phyloP scores from a whole-genome alignment of 2,329 filamentous ascomycete genomes.

The Monosporascus sp. region DNA sequence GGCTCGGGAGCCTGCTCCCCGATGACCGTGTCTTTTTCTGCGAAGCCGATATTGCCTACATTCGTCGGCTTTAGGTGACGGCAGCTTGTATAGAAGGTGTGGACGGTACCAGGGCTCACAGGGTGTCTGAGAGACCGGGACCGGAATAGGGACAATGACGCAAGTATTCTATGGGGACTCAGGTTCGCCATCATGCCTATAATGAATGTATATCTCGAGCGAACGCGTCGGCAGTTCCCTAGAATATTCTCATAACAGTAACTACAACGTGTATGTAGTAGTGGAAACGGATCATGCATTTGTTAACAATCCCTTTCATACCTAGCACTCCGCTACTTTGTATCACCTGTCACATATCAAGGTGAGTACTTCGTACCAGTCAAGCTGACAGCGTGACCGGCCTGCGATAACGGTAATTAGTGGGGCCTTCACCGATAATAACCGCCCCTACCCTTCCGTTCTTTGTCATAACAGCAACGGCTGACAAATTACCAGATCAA shows the following conservation, averaged over 20 bases:
- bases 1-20: slow-evolving; percentile 19
- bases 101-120: slow-evolving; percentile 5
- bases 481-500: neutral
- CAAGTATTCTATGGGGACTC: slow-evolving; percentile 3
- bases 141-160: slow-evolving; percentile 4
- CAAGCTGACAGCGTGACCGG: neutral
- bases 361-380: too few species aligned
- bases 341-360: neutral
- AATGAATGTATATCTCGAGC: neutral
- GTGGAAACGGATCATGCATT: neutral
- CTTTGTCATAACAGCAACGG: neutral
- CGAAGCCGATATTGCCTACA: slow-evolving; percentile 16
- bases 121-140: slow-evolving; percentile 1
- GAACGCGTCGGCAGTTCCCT: neutral
- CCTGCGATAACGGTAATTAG: neutral
- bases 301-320: neutral
- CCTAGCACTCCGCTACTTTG: neutral
- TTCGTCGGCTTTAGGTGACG: slow-evolving; percentile 9
- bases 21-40: slow-evolving; percentile 12
- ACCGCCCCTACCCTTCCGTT: neutral
- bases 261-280: neutral
- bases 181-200: slow-evolving; percentile 7
- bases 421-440: neutral
- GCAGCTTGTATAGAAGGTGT: slow-evolving; percentile 8
- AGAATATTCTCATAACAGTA: neutral